These are phyloP conservation scores for Taxillus chinensis DNA, from an alignment of 164 flowering plant species.

Conservation along the genomic window DNA sequence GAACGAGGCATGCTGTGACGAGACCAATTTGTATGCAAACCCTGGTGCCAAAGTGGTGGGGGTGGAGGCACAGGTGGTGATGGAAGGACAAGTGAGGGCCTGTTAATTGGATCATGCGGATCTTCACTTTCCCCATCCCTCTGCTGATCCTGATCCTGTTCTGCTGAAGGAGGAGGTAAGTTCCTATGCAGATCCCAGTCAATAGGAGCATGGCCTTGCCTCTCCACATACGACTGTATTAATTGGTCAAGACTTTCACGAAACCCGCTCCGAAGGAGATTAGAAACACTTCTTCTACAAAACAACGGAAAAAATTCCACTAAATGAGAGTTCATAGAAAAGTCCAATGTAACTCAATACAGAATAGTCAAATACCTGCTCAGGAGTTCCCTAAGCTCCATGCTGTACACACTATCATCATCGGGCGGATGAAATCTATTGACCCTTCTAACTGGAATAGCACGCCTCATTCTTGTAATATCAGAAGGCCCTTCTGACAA, in stretches of 20 bases:
- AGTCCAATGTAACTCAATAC: background rate
- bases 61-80: conserved; percentile 76
- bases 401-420: conserved; percentile 93
- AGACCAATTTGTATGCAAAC: conserved; percentile 55
- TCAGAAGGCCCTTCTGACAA: conserved; percentile 66
- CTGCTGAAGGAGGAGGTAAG: conserved; percentile 39
- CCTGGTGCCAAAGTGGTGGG: conserved; percentile 70
- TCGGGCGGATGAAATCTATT: conserved; percentile 86
- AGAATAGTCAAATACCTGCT: conserved; percentile 53
- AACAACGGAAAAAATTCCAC: background rate
- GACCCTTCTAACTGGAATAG: conserved; percentile 50
- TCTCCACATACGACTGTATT: conserved; percentile 66
- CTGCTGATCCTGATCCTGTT: conserved; percentile 34
- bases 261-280: conserved; percentile 69
- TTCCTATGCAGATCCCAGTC: conserved; percentile 65
- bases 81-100: conserved; percentile 44
- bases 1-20: conserved; percentile 67
- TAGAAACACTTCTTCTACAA: conserved; percentile 70
- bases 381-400: conserved; percentile 97
- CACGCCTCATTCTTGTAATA: conserved; percentile 49
- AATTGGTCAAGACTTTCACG: conserved; percentile 72
- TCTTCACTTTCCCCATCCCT: conserved; percentile 37
- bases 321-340: conserved; percentile 3
- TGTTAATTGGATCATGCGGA: conserved; percentile 27
- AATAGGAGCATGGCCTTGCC: conserved; percentile 53